Evolutionary conservation across 2,329 filamentous ascomycete genomes (phyloP), one percentile per base, ranked within the genome.

Genomic region (Massarina eburnea): DNA sequence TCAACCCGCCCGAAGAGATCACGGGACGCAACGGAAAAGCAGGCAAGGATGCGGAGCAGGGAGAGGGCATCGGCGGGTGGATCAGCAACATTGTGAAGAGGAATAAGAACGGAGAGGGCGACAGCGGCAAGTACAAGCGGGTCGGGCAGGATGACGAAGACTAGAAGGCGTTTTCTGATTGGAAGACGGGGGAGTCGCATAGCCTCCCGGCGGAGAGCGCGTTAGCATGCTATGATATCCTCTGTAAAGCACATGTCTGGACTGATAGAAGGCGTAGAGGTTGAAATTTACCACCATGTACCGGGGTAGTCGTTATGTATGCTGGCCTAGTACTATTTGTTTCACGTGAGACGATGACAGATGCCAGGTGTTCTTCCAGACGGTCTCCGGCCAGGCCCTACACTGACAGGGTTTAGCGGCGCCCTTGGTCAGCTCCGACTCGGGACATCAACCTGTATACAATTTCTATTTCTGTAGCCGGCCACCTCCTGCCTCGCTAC

Each of bases 1-100:
- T 96, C 45, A 85, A 95, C 32, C 88, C 89, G 4, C 89, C 90
- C 1, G 78, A 83, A 39, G 76, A 82, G 33, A 77, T 89, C 2
- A 69, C 73, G 21, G 70, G 77, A 34, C 68, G 73, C 32, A 76
- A 77, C 49, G 76, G 77, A 43, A 82, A 80, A 63, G 41, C 57
- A 14, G 61, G 58, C 38, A 52, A 58, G 3, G 61, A 62, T 39
- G 53, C 54, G 37, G 61, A 58, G 46, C 62, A 55, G 53, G 64
- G 49, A 14, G 81, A 86, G 58, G 84, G 85, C 3, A 71, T 88
- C 43, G 82, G 83, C 14, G 83, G 83, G 12, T 88, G 85, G 85
- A 86, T 88, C 55, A 82, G 79, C 35, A 81, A 81, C 33, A 80
- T 88, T 70, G 80, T 87, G 30, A 80, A 76, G 58, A 76, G 78